Evolutionary conservation across 768 basidiomycete genomes (phyloP).

Genomic region (Russula olivacea): DNA sequence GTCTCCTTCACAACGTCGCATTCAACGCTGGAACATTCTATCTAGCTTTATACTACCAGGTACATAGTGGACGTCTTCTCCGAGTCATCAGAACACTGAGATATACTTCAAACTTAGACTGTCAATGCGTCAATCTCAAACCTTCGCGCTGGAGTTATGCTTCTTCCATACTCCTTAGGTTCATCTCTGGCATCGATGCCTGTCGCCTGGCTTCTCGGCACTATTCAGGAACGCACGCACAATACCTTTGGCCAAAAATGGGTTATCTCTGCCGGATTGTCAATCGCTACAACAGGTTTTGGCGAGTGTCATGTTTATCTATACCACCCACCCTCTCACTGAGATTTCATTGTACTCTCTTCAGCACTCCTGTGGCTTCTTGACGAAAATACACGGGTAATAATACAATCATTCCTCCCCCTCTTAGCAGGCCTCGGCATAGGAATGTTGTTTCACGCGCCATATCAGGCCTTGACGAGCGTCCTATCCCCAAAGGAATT

Average conservation of each 20-base stretch:
- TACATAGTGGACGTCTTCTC: conserved; percentile 29
- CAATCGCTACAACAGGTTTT: conserved; percentile 65
- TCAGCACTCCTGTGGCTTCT: conserved; percentile 65
- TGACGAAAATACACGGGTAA: conserved; percentile 43
- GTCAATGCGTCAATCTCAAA: conserved; percentile 61
- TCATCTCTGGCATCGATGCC: conserved; percentile 82
- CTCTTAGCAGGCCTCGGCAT: conserved; percentile 71
- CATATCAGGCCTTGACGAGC: conserved; percentile 72
- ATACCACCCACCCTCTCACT: not conserved
- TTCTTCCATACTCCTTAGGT: conserved; percentile 81
- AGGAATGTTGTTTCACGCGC: conserved; percentile 81
- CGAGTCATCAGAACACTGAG: not conserved
- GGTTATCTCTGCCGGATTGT: conserved; percentile 56
- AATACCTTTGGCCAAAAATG: conserved; percentile 62
- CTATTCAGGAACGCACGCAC: conserved; percentile 50
- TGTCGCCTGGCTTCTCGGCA: conserved; percentile 75
- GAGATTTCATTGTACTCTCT: not conserved
- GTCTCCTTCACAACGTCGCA: conserved; percentile 76
- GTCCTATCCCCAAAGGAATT: conserved; percentile 60
- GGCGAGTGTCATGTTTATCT: conserved; percentile 39
- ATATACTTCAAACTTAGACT: conserved; percentile 40
- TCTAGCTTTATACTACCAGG: conserved; percentile 79
- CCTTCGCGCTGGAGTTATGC: conserved; percentile 62
- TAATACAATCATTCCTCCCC: conserved; percentile 51
- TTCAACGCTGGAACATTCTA: conserved; percentile 86